Base-by-base conservation (phyloP, 2,329 filamentous ascomycete genomes). In the Epichloe sibirici region DNA sequence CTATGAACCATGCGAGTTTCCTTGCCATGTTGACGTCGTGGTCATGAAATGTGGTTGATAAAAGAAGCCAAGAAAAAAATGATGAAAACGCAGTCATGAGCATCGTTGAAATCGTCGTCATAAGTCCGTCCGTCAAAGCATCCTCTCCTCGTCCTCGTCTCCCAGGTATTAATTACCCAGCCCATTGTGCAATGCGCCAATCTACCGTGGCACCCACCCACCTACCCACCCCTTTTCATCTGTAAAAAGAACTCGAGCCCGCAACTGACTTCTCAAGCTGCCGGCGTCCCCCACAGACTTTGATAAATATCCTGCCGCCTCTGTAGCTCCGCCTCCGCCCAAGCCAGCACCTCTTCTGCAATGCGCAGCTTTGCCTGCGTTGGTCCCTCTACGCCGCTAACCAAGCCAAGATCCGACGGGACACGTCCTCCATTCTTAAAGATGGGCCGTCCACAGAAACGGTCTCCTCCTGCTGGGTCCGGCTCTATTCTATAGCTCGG, bases 291-390 rank as follows among this genome's bases (percentile, higher is more conserved):
- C 53, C 53, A 57, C 11, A 53, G 21, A 25, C 38, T 51, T 15
- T 47, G 17, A 45, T 53, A 46, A 6, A 49, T 15, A 4, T 39
- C 53, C 4, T 53, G 25, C 45, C 60, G 57, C 21, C 3, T 46
- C 49, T 51, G 45, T 9, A 56, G 49, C 51, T 65, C 56, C 43
- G 58, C 56, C 51, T 62, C 51, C 34, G 79, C 54, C 59, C 65
- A 69, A 5, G 39, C 55, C 13, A 76, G 56, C 3, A 77, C 59
- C 35, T 59, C 56, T 56, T 69, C 65, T 0, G 74, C 71, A 3
- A 78, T 60, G 51, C 59, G 61, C 54, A 70, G 63, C 57, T 62
- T 70, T 1, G 72, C 65, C 9, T 61, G 54, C 44, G 61, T 64
- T 57, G 64, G 67, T 3, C 69, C 65, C 4, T 61, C 60, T 8